Base-by-base conservation (phyloP, 768 basidiomycete genomes). In the Suillus hirtellus region DNA sequence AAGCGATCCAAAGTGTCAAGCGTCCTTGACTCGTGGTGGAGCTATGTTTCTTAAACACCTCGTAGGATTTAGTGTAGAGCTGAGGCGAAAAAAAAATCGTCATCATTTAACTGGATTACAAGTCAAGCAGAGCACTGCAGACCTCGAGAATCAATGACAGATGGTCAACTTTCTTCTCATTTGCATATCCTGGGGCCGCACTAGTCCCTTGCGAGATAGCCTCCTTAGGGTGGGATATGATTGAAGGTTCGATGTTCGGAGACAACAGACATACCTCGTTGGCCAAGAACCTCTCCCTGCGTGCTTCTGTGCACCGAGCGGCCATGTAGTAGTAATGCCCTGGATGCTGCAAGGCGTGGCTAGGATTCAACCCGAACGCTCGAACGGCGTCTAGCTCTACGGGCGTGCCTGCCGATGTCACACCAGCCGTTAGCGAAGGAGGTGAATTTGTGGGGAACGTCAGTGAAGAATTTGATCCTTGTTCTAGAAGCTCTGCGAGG, bases 31-130 rank as follows among this genome's bases (percentile, higher is more conserved):
- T 84, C 21, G 77, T 70, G 42, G 77, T 66, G 1, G 84, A 75
- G 49, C 78, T 80, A 69, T 92, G 84, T 68, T 86, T 89, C 78
- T 96, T 98, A 80, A 97, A 94, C 12, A 95, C 73, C 67, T 96
- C 93, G 75, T 99, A 99, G 1, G 97, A 83, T 71, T 96, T 95
- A 8, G 94, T 97, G 72, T 95, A 96, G 1, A 99, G 82, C 93
- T 96, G 61, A 52, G 40, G n/a, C 19, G 4, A 47, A 37, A 65
- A 37, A 65, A 63, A 50, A 54, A 50, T 64, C n/a, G 56, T 21
- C 24, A 61, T 27, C 56, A 50, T 70, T 34, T 64, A 21, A 37
- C 10, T 60, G 15, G 3, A 31, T 27, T 1, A 21, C 11, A 40
- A 31, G 59, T 27, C 12, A 59, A 15, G 31, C 43, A 44, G 21